Evolutionary conservation across 202 grass and related monocot genomes (phyloP).

Genomic region (Panicum virgatum): DNA sequence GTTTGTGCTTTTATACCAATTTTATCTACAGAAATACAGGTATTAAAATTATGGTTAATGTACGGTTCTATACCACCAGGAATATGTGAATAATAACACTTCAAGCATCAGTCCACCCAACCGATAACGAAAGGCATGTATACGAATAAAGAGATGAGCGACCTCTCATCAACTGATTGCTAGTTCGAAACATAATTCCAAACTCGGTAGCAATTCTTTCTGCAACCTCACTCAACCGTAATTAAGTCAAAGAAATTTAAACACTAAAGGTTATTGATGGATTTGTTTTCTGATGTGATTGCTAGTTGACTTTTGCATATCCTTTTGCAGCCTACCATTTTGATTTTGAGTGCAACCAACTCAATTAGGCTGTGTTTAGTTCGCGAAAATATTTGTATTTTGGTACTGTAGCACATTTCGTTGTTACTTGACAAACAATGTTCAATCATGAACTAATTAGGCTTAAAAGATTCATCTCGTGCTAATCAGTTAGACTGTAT

Average conservation of each 20-base stretch:
- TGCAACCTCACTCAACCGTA: neutral
- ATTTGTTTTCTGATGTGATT: neutral
- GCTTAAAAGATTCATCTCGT: too few relatives aligned
- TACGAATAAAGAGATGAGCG: neutral
- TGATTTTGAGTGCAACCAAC: neutral
- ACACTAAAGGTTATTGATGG: neutral
- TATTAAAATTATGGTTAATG: too few relatives aligned
- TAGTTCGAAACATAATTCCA: neutral
- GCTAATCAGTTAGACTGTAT: too few relatives aligned
- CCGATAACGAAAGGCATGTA: neutral
- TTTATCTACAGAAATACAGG: too few relatives aligned
- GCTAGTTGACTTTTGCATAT: neutral
- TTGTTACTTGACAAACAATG: too few relatives aligned
- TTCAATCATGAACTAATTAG: too few relatives aligned
- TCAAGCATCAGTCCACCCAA: neutral
- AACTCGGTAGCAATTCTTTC: neutral
- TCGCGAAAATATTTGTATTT: too few relatives aligned
- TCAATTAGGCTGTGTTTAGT: too few relatives aligned
- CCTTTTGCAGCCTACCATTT: neutral
- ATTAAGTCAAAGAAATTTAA: neutral
- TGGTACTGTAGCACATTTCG: too few relatives aligned
- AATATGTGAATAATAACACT: neutral
- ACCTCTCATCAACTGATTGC: neutral
- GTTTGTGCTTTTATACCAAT: too few relatives aligned
- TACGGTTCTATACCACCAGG: too few relatives aligned